Evolutionary conservation across 768 basidiomycete genomes (phyloP), one percentile per base, ranked within the genome.

Genomic region (Neoboletus brunneissimus): DNA sequence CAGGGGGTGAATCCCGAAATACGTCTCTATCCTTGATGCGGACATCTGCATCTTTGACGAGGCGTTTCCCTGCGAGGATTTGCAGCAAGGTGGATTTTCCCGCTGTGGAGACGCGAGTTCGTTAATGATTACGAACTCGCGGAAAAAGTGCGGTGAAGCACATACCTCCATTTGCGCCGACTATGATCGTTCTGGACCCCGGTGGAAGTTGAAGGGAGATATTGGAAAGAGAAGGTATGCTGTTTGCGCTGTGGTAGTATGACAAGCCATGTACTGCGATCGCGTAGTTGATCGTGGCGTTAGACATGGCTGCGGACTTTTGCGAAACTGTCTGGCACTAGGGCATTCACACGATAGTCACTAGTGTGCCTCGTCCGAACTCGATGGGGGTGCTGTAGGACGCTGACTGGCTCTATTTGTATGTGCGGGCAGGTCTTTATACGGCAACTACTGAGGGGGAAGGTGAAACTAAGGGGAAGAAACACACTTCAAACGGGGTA

Each of bases 31-130:
- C 90, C 62, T 91, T 81, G 67, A 98, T 83, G 47, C 79, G 77
- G 42, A 95, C 81, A 51, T 82, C 79, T 12, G 88, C 78, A 27
- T 73, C 76, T 7, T 76, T 82, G 40, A 93, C 83, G 61, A 98
- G 72, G 34, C 87, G 82, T 72, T 95, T 98, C 9, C 96, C 96
- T 0, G 96, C 96, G 7, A 98, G 80, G 54, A 98, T 88, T 66
- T 96, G 91, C 18, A 99, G 79, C 13, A 99, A 77, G 5, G 96
- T 98, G n/a, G 94, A 95, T 73, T 99, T 98, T 10, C 96, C 96
- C 49, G 92, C 89, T 89, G 62, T 31, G 48, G 29, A 55, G 20
- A 52, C 13, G 34, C 40, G 54, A 56, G 37, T 29, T 6, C 47
- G n/a, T 37, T 48, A 9, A 41, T 35, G 32, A 22, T 9, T 16